These are phyloP conservation scores for Elongisporangium undulatum DNA, from an alignment of 352 stramenopile genomes.

Conservation along the genomic window DNA sequence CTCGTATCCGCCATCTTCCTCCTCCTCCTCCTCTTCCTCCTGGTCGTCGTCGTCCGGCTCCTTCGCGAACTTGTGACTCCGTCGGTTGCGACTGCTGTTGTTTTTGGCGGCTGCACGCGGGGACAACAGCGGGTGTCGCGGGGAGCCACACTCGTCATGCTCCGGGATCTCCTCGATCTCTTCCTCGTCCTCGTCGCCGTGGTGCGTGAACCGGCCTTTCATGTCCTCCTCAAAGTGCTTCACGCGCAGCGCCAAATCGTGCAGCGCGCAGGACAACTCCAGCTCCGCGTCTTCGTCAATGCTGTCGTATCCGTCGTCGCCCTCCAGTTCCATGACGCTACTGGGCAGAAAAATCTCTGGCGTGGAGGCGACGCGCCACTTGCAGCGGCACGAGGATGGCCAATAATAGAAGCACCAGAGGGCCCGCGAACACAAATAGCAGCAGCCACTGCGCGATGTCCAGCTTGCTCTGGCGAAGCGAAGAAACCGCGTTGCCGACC, in stretches of 20 bases:
- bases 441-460: not conserved
- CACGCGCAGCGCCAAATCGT: slow-evolving; percentile 57
- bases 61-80: slow-evolving; percentile 22
- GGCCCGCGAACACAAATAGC: not conserved
- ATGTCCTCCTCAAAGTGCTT: slow-evolving; percentile 74
- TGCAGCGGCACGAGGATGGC: not conserved
- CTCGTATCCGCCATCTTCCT: slow-evolving; percentile 10
- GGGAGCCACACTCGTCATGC: slow-evolving; percentile 21
- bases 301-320: slow-evolving; percentile 45
- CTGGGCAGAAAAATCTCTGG: not conserved
- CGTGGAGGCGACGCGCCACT: not conserved
- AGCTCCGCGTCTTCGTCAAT: slow-evolving; percentile 73
- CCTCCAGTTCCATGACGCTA: slow-evolving; percentile 10
- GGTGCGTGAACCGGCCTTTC: slow-evolving; percentile 39
- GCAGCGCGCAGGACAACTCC: slow-evolving; percentile 67
- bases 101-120: slow-evolving; percentile 24
- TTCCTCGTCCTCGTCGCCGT: slow-evolving; percentile 21
- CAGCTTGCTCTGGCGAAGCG: not conserved
- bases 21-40: slow-evolving; percentile 11
- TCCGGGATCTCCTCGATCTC: slow-evolving; percentile 58
- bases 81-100: slow-evolving; percentile 6
- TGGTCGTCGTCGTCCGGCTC: slow-evolving; percentile 18
- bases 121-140: slow-evolving; percentile 3
- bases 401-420: not conserved
- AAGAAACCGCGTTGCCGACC: not conserved